Base-by-base conservation (phyloP, 75 land plant species). In the Adiantum capillusveneris region DNA sequence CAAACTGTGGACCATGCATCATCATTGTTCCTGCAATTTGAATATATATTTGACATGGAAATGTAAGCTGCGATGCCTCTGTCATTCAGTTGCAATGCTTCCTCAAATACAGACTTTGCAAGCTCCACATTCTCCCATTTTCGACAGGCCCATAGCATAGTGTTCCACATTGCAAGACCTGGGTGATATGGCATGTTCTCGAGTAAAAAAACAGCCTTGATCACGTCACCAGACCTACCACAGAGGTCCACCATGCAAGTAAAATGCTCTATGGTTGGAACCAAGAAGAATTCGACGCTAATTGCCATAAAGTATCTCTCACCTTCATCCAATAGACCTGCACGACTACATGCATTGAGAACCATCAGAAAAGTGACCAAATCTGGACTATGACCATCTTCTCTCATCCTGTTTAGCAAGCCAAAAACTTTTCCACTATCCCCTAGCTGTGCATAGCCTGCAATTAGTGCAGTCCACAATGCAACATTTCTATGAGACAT, bases 251-350 rank as follows among this genome's bases (percentile, higher is more conserved):
- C 81, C 74, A 84, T 71, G 42, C 84, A 84, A 17, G 79, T 78
- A 57, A 75, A 81, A 43, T 81, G 83, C 62, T 81, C 79, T 34
- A 75, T 68, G 12, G 60, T 63, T 37, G 79, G 79, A 13, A 29
- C 53, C 2, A 81, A 57, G 0, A 75, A 69, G 69, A 71, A 69
- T 18, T 65, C 54, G 16, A 36, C 41, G 7, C 31, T 57, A 1
- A 81, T 57, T 22, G 55, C 54, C 6, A 37, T 0, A 29, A 84
- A 84, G 21, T 53, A 31, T 21, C 59, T 51, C 11, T 59, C 41
- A 44, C 84, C 87, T 61, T 84, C 44, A 59, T 80, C 80, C 28
- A 84, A 66, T 3, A 76, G 58, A 12, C 83, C 83, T 0, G 80
- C 64, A 28, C 61, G 87, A 26, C 83, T 71, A 50, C 87, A 84